Base-by-base conservation (phyloP, 108 stramenopile species). In the Parietichytrium sp. region DNA sequence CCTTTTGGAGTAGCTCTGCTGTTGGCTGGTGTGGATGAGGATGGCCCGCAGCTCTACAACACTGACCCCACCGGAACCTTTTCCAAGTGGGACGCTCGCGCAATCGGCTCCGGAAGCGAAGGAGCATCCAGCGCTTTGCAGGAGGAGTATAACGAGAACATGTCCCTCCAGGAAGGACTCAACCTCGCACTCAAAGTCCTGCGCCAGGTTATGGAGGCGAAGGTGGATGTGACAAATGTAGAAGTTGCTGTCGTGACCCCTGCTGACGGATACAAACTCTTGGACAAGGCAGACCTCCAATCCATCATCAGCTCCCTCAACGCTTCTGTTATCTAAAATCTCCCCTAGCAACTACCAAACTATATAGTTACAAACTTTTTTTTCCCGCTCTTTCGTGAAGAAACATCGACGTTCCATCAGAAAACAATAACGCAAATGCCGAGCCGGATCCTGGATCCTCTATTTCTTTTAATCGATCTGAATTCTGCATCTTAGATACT, bases 181-280 rank as follows among this genome's bases (percentile, higher is more conserved):
- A 89, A 93, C 18, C 86, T 97, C 80, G 95, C 95, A 0, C 83
- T 98, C 79, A 87, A 83, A 50, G 95, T 95, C 7, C 88, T 99
- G 82, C 97, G 97, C 87, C 95, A 96, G 88, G 97, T 98, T 52
- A 99, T 99, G 98, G 98, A 99, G 89, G 98, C 98, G 86, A 97
- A 96, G 88, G 94, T 99, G 81, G 94, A 89, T 4, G 91, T 88
- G 30, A 95, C 96, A 51, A 98, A 99, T 86, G 93, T 98, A 20
- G 97, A 98, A 84, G 84, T 98, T 83, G 96, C 96, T 4, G 80
- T 91, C 78, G 96, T 97, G 1, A 96, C 95, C 49, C 26, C 49
- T 25, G 49, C 25, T 13, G 49, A 79, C 49, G 49, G 49, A 8
- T 72, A 45, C 3, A 72, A 72, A 2, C 38, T 72, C 42, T 45